Evolutionary conservation across 1,284 basidiomycete species (phyloP), one percentile per base, ranked within the genome.

Genomic region (Apiotrichum brassicae): DNA sequence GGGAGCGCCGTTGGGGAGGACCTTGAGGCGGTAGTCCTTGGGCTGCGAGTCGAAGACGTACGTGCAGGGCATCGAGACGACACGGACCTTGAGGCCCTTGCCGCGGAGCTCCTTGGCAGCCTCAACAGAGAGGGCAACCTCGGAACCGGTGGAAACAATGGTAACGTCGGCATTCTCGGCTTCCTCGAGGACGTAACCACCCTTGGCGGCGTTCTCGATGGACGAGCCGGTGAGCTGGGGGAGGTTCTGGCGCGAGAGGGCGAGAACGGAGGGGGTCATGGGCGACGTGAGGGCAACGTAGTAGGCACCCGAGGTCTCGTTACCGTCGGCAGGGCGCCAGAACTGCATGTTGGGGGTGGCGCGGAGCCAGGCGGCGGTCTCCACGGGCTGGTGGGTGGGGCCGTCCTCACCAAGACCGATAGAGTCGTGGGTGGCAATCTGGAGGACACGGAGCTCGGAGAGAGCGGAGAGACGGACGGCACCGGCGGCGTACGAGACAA

Each of bases 341-440:
- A 91, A 87, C 54, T 84, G 85, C 49, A 90, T 74, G 79, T 42
- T 42, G 63, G 92, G 93, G 53, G 83, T 82, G 22, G 92, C 86
- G 62, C 92, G 87, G 71, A 95, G 79, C 73, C 86, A 86, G 48
- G 82, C 83, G 55, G 82, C 87, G 34, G 87, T 89, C 77, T 95
- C 92, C 53, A 94, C 79, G 26, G 59, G 55, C 48, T 57, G 54
- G 24, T 24, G 40, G 14, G 34, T 97, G 46, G 93, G 92, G 40
- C 93, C 93, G 64, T 97, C 92, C 75, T 97, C 92, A 59, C 70
- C 87, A 46, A 91, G 84, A 75, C 87, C 88, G 61, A 91, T 91
- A 42, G 86, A 87, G 71, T 91, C 88, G 75, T 91, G 87, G 44
- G 87, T 90, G 35, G 85, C 86, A 81, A 70, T 45, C 50, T 63